Percentiles rank a stretch among this genome's conserved stretches.
Evolutionary conservation across 2,329 filamentous ascomycete species (phyloP).

Genomic region (Aureobasidium sp.): DNA sequence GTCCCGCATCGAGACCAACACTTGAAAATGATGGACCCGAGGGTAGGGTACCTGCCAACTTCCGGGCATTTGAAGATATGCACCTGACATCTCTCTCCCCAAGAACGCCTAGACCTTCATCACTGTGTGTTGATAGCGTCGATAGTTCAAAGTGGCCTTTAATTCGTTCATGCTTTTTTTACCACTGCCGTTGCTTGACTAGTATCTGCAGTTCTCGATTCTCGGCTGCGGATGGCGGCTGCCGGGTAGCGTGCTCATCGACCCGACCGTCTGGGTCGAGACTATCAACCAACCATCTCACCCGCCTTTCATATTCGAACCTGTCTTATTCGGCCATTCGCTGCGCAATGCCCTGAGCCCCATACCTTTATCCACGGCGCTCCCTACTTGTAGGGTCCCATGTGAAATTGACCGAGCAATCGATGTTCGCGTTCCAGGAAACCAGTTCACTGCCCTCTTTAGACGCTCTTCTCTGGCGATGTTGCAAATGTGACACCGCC

Average conservation of each 20-base stretch:
- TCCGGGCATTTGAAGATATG: background rate
- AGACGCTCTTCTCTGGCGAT: background rate
- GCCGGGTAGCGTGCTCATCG: conserved; percentile 5
- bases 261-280: background rate
- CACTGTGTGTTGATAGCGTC: background rate
- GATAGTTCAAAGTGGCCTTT: background rate
- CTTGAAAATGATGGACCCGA: background rate
- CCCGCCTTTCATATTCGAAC: background rate
- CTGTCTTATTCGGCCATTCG: background rate
- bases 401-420: background rate
- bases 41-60: background rate
- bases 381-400: background rate
- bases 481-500: background rate
- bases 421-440: background rate
- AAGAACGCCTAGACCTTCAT: conserved; percentile 4
- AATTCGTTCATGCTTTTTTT: conserved; percentile 3
- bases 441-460: background rate
- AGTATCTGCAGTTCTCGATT: conserved; percentile 6
- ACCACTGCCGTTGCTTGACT: no score
- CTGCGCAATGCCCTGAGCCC: background rate
- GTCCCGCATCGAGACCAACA: conserved; percentile 2
- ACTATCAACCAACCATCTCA: conserved; percentile 6
- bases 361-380: background rate
- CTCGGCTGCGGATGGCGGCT: conserved; percentile 14
- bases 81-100: background rate